Conservation (phyloP, 441 rosid genomes). For the Populus hybrid region DNA sequence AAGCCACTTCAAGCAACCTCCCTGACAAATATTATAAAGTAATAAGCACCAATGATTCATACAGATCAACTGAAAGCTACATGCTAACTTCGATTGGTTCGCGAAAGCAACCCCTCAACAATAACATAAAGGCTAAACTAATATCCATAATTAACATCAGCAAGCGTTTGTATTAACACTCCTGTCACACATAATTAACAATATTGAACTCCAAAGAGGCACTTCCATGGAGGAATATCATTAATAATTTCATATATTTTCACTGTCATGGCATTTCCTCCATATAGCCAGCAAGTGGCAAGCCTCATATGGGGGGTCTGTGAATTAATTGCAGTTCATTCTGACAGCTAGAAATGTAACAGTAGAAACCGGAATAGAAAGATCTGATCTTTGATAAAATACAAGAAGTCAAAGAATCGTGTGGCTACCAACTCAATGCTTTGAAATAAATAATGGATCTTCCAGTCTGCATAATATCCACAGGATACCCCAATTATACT, state of each 20-base stretch:
- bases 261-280: not conserved
- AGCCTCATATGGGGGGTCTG: not conserved
- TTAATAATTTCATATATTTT: no score
- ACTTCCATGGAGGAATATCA: not conserved
- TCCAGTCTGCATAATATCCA: not conserved
- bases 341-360: not conserved
- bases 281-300: no score
- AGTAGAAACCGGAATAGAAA: not conserved
- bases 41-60: not conserved
- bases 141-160: not conserved
- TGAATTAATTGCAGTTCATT: not conserved
- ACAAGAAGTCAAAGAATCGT: not conserved
- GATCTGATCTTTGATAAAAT: not conserved
- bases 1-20: slow-evolving; percentile 76
- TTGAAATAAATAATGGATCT: not conserved
- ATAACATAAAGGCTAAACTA: not conserved
- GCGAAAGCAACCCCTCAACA: not conserved
- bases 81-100: not conserved
- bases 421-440: not conserved
- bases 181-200: not conserved
- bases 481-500: not conserved
- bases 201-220: not conserved
- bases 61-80: not conserved
- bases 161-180: not conserved
- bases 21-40: slow-evolving; percentile 40